A percentile compares a stretch with the other conserved stretches of the same genome.
Conservation (phyloP, 495 filamentous ascomycete species). For the Daldinia grandis region DNA sequence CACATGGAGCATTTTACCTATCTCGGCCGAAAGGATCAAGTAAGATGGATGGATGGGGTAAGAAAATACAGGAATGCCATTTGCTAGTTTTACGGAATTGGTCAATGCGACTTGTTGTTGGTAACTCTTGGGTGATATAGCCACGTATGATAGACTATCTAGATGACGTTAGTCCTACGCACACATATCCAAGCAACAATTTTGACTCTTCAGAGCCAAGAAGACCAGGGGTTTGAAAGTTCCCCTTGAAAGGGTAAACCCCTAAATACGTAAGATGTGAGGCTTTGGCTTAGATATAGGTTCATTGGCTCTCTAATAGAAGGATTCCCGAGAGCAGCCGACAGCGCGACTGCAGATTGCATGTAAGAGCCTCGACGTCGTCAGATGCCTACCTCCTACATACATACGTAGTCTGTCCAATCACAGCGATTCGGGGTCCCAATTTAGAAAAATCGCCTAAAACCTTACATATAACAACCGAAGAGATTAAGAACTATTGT, state of each 20-base stretch:
- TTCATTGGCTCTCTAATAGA: not conserved
- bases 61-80: not conserved
- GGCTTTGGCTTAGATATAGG: not conserved
- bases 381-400: too few relatives aligned
- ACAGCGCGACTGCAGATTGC: not conserved
- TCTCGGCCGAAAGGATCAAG: not conserved
- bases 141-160: not conserved
- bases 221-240: not conserved
- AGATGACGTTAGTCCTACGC: not conserved
- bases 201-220: not conserved
- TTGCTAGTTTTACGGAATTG: not conserved
- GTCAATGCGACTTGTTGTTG: not conserved
- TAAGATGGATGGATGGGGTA: not conserved
- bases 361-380: conserved; percentile 1
- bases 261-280: not conserved
- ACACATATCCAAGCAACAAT: not conserved
- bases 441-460: not conserved
- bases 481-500: not conserved
- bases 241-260: not conserved
- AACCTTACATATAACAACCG: not conserved
- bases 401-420: conserved; percentile 2
- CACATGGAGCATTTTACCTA: not conserved
- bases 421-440: not conserved
- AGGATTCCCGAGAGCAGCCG: conserved; percentile 1
- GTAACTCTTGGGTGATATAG: not conserved